phyloP scores from a whole-genome alignment of 108 stramenopile genomes.

The Cyclotella cryptica region DNA sequence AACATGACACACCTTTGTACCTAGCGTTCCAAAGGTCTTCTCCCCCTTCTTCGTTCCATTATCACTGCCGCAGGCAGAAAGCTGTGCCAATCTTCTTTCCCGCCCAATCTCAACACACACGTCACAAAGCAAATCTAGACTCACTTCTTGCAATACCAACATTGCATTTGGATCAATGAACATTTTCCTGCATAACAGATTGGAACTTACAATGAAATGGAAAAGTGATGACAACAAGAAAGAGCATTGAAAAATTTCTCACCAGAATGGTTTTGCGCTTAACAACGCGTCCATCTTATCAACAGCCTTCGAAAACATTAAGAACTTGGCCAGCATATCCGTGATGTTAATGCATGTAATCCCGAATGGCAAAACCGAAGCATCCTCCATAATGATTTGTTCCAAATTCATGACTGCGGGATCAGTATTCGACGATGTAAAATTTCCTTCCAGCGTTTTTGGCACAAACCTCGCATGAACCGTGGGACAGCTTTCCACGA shows the following conservation, averaged over 20 bases:
- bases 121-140: conserved; percentile 79
- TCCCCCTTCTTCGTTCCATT: conserved; percentile 34
- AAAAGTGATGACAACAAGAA: background rate
- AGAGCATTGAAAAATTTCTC: background rate
- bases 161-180: conserved; percentile 89
- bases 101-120: conserved; percentile 70
- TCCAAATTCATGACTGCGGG: conserved; percentile 21
- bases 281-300: conserved; percentile 90
- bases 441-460: background rate
- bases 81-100: conserved; percentile 29
- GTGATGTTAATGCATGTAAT: conserved; percentile 90
- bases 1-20: conserved; percentile 29
- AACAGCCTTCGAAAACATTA: conserved; percentile 78
- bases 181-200: conserved; percentile 58
- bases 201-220: background rate
- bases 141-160: conserved; percentile 78
- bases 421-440: background rate
- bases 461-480: conserved; percentile 55
- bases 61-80: conserved; percentile 11
- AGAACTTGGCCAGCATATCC: conserved; percentile 90
- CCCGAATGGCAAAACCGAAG: conserved; percentile 83
- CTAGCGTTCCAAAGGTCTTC: conserved; percentile 25
- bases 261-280: conserved; percentile 85
- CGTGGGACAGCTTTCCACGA: conserved; percentile 67
- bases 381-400: conserved; percentile 62